These are phyloP conservation scores for Eucalyptus sp. DNA, from an alignment of 345 rosid species.

Conservation along the genomic window DNA sequence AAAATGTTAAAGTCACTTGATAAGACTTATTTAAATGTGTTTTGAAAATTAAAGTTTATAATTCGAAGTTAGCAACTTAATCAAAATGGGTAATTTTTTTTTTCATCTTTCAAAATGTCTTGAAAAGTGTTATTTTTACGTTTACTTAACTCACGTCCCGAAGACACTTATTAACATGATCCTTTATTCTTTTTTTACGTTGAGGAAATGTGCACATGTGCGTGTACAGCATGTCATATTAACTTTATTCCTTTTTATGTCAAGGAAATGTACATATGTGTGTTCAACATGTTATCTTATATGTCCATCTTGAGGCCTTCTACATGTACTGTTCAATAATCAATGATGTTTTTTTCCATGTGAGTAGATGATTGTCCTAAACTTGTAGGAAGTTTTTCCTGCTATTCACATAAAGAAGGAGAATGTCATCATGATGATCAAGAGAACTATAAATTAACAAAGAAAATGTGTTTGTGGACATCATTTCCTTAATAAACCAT, in stretches of 20 bases:
- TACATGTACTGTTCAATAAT: not conserved
- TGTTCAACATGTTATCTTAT: not conserved
- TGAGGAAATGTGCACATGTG: not conserved
- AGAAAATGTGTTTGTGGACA: not conserved
- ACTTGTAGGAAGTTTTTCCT: not conserved
- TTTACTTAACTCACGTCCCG: not conserved
- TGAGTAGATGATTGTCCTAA: not conserved
- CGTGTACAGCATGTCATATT: not conserved
- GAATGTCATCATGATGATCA: not conserved
- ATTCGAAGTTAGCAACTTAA: not conserved
- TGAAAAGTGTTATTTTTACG: not conserved
- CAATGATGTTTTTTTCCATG: not conserved
- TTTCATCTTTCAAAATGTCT: not conserved
- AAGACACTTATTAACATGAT: not conserved
- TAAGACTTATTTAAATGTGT: not conserved
- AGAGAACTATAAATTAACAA: not conserved
- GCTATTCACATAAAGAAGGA: not conserved
- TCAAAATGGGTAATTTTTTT: not conserved
- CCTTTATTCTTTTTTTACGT: not conserved
- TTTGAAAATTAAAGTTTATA: not conserved
- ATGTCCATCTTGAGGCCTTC: not conserved
- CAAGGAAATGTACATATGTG: not conserved
- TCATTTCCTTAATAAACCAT: not conserved
- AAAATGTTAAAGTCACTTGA: not conserved
- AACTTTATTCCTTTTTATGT: not conserved